Evolutionary conservation across 106 monocot species (phyloP), one percentile per base, ranked within the genome.

Genomic region (Amphibolis antarctica): DNA sequence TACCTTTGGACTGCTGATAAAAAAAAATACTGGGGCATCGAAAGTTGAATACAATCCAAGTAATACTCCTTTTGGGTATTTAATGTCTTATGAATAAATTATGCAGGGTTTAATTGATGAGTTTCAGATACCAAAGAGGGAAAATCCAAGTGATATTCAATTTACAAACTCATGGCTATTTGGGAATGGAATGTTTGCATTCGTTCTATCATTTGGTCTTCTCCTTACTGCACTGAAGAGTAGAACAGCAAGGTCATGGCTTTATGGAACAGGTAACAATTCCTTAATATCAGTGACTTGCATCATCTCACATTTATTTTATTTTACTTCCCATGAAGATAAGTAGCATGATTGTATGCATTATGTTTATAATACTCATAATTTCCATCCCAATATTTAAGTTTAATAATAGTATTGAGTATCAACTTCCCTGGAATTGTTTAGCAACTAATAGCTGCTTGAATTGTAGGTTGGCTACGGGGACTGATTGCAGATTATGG

Each of bases 31-130:
- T n/a, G n/a, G 36, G 36, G 36, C 36, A 2, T 7, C 2, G 7
- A 7, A 36, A 36, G 36, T 36, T 36, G 36, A 36, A 36, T 7
- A 7, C 36, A 7, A 2, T 36, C 36, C 36, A 36, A 36, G 36
- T 36, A 36, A 36, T 36, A 36, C 36, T 7, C 36, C 36, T 36
- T 36, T 36, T 7, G 2, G 36, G 7, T 36, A 36, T 7, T 36
- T 36, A 36, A 36, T 36, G 36, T 36, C 36, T 36, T 7, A 36
- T 36, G 36, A 26, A 66, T 54, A 7, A 20, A 28, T 69, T 58
- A n/a, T 68, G 9, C 67, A 85, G 85, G 85, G 85, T 25, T 75
- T 85, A 9, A 27, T 85, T 24, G 75, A 85, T 3, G 85, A 85
- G 59, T 85, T 85, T 69, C 58, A 71, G 44, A 66, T 80, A 56